phyloP scores from a whole-genome alignment of 805 yeast species.

The Starmerella vaccinii region DNA sequence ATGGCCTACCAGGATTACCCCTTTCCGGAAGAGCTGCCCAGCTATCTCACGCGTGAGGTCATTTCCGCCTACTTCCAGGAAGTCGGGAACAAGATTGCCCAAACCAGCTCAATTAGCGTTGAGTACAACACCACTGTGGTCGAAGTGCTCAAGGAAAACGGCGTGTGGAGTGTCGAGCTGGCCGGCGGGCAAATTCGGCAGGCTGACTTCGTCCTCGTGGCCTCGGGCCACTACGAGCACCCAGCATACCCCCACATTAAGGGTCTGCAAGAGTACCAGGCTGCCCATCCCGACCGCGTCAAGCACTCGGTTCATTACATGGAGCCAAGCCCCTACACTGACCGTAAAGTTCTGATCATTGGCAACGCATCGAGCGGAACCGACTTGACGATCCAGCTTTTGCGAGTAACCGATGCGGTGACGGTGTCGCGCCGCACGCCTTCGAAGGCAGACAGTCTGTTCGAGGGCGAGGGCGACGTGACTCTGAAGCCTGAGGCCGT shows the following conservation, averaged over 20 bases:
- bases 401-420: slow-evolving; percentile 36
- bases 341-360: slow-evolving; percentile 45
- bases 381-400: slow-evolving; percentile 57
- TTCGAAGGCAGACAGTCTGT: slow-evolving; percentile 33
- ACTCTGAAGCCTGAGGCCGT: slow-evolving; percentile 26
- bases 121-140: slow-evolving; percentile 42
- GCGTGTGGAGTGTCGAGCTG: slow-evolving; percentile 35
- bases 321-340: slow-evolving; percentile 36
- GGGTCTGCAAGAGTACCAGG: slow-evolving; percentile 32
- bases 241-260: slow-evolving; percentile 48
- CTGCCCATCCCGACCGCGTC: slow-evolving; percentile 26
- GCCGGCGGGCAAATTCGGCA: slow-evolving; percentile 23
- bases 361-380: slow-evolving; percentile 72
- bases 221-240: slow-evolving; percentile 53
- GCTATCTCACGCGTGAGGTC: slow-evolving; percentile 50
- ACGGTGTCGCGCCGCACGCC: slow-evolving; percentile 40
- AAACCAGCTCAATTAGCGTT: slow-evolving; percentile 27
- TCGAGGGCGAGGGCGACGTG: slow-evolving; percentile 28
- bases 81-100: slow-evolving; percentile 40
- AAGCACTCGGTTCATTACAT: slow-evolving; percentile 50
- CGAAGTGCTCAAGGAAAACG: slow-evolving; percentile 31
- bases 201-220: slow-evolving; percentile 50
- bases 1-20: slow-evolving; percentile 55
- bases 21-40: slow-evolving; percentile 37
- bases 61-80: slow-evolving; percentile 49